Percentiles rank a stretch among this genome's conserved stretches.
phyloP scores from a whole-genome alignment of 1,139 yeast species.

The Magnusiomyces fungicola region DNA sequence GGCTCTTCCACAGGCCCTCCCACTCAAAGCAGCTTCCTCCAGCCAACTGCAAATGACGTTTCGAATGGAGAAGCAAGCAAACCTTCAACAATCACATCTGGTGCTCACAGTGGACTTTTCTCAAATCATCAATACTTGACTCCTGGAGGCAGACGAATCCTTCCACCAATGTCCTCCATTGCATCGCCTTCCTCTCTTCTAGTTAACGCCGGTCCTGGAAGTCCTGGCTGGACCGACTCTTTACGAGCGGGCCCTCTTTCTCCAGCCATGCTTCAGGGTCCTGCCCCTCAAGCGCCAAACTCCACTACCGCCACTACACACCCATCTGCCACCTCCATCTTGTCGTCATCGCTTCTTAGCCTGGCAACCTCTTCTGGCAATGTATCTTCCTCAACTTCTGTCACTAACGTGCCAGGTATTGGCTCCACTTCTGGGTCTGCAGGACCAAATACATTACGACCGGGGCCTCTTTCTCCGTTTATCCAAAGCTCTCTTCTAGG shows the following conservation, averaged over 20 bases:
- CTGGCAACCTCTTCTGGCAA: neutral
- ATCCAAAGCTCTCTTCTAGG: slow-evolving; percentile 16
- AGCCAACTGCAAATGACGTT: slow-evolving; percentile 12
- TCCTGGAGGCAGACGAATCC: slow-evolving; percentile 29
- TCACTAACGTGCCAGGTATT: slow-evolving; percentile 7
- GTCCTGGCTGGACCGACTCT: slow-evolving; percentile 24
- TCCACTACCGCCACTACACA: neutral
- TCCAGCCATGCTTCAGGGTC: slow-evolving; percentile 31
- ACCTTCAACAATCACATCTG: slow-evolving; percentile 20
- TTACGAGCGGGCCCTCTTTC: slow-evolving; percentile 30
- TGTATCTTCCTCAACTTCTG: slow-evolving; percentile 5
- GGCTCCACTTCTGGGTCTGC: slow-evolving; percentile 7
- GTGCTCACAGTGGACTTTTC: slow-evolving; percentile 7
- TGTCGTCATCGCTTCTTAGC: slow-evolving; percentile 1
- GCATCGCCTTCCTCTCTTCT: slow-evolving; percentile 31
- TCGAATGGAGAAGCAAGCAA: slow-evolving; percentile 16
- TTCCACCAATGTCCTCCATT: slow-evolving; percentile 34
- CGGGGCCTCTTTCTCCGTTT: slow-evolving; percentile 30
- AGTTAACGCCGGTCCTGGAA: slow-evolving; percentile 14
- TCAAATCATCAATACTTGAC: slow-evolving; percentile 20
- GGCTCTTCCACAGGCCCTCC: neutral
- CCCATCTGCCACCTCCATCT: slow-evolving; percentile 8
- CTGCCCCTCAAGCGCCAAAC: slow-evolving; percentile 18
- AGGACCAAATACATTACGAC: slow-evolving; percentile 18
- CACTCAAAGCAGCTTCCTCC: neutral